Percentiles rank a stretch among this genome's conserved stretches.
Conservation (phyloP, 345 rosid species). For the Eucalyptus virginea region DNA sequence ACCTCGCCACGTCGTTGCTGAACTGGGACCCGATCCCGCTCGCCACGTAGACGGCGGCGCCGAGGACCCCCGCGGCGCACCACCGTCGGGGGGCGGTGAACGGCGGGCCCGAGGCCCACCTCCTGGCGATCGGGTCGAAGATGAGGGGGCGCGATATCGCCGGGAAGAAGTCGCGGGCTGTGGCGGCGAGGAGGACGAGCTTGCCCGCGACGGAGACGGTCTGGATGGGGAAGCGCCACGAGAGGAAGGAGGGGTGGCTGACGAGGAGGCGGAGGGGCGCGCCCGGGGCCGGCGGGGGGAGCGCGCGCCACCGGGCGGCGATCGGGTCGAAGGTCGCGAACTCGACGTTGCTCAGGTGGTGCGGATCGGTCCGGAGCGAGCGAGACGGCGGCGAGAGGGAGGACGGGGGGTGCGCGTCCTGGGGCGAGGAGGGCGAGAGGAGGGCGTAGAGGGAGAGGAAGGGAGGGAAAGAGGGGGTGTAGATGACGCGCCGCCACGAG, state of each 20-base stretch:
- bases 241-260: slow-evolving; percentile 36
- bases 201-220: slow-evolving; percentile 18
- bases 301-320: slow-evolving; percentile 19
- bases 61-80: slow-evolving; percentile 28
- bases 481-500: slow-evolving; percentile 46
- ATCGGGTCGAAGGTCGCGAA: slow-evolving; percentile 30
- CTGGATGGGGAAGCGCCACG: slow-evolving; percentile 30
- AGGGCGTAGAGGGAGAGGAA: slow-evolving; percentile 31
- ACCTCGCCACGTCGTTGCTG: slow-evolving; percentile 23
- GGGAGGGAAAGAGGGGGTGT: slow-evolving; percentile 36
- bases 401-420: background rate
- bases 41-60: slow-evolving; percentile 11
- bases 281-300: slow-evolving; percentile 25
- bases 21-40: slow-evolving; percentile 31
- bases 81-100: slow-evolving; percentile 34
- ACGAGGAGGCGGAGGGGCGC: slow-evolving; percentile 24
- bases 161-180: slow-evolving; percentile 16
- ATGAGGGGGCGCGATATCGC: slow-evolving; percentile 30
- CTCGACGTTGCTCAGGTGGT: background rate
- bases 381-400: background rate
- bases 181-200: slow-evolving; percentile 33
- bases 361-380: background rate
- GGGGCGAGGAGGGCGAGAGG: slow-evolving; percentile 4
- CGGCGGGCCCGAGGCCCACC: slow-evolving; percentile 28
- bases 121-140: slow-evolving; percentile 15